Evolutionary conservation across 257 asterid genomes (phyloP).

Genomic region (Galeopsis tetrahit): DNA sequence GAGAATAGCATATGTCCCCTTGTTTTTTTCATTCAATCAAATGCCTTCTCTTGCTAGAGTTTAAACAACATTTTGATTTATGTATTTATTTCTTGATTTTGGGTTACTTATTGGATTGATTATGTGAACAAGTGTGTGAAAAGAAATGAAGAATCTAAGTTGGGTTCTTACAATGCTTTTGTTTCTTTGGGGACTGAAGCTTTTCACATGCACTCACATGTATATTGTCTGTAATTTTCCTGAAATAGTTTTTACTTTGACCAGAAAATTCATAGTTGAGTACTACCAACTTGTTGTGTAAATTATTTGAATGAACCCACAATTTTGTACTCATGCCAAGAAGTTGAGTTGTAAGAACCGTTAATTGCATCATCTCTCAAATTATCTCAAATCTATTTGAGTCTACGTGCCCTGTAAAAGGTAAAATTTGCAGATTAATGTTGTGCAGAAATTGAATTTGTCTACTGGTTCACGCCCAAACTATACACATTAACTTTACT

Average conservation of each 20-base stretch:
- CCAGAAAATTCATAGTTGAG: background rate
- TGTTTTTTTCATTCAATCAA: constrained; percentile 18
- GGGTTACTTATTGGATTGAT: background rate
- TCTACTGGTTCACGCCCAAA: no score
- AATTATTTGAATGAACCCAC: background rate
- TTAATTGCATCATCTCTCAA: no score
- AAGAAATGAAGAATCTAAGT: background rate
- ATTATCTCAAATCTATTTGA: no score
- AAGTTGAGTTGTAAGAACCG: no score
- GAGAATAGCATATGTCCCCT: constrained; percentile 31
- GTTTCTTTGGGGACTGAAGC: background rate
- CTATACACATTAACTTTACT: no score
- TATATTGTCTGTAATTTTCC: background rate
- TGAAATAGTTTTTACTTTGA: background rate
- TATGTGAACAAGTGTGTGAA: background rate
- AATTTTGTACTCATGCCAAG: no score
- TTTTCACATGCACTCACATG: background rate
- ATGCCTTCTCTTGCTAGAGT: constrained; percentile 26
- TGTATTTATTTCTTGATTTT: background rate
- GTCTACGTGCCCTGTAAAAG: no score
- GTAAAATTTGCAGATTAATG: no score
- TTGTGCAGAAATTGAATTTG: no score
- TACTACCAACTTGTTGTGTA: background rate
- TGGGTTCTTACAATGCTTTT: background rate
- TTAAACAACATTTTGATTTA: background rate